Evolutionary conservation across 305 asterid genomes (phyloP).

Genomic region (Fraxinus paxiana): DNA sequence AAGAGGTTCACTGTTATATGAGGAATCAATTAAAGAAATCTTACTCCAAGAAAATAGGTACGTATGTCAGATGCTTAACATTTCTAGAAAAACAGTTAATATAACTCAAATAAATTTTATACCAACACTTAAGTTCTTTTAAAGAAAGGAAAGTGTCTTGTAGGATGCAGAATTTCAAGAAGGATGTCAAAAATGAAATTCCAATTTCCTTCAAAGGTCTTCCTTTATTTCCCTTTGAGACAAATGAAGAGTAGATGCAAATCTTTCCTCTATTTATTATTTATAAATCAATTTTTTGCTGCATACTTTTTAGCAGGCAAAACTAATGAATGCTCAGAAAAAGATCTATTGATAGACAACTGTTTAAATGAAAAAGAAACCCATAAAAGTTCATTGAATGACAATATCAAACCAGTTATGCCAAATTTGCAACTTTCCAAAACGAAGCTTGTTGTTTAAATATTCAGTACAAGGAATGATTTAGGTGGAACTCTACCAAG

Average conservation of each 20-base stretch:
- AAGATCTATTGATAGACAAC: background rate
- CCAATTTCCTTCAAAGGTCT: background rate
- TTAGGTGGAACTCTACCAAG: background rate
- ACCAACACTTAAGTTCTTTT: background rate
- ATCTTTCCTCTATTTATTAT: background rate
- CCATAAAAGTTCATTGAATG: background rate
- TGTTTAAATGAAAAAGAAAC: background rate
- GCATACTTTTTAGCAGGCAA: background rate
- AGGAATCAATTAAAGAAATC: background rate
- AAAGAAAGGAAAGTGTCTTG: background rate
- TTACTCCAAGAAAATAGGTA: background rate
- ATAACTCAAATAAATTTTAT: background rate
- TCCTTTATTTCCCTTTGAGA: background rate
- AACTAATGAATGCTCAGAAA: background rate
- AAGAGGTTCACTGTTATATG: slow-evolving; percentile 15
- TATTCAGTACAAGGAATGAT: background rate
- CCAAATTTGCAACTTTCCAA: background rate
- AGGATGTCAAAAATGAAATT: slow-evolving; percentile 5
- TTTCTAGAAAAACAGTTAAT: background rate
- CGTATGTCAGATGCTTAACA: background rate
- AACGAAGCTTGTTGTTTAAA: background rate
- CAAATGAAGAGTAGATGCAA: background rate
- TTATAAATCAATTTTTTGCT: background rate
- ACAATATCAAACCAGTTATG: background rate
- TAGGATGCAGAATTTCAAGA: background rate